Base-by-base conservation (phyloP, 352 stramenopile species). In the Peronospora destructor region DNA sequence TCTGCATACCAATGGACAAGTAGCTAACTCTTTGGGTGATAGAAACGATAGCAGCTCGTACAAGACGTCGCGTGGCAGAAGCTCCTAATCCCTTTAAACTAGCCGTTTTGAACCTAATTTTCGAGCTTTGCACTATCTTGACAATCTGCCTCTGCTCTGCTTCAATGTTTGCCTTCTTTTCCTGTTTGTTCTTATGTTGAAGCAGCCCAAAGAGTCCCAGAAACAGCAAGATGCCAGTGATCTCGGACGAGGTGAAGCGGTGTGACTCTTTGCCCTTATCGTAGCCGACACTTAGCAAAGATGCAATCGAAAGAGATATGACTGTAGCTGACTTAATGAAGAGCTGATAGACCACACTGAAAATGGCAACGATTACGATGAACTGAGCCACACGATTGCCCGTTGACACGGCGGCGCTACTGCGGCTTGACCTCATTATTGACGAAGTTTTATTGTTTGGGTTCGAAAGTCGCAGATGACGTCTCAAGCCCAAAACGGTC, bases 321-420 rank as follows among this genome's bases (percentile, higher is more conserved):
- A 41, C 40, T 8, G 33, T 36, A 12, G 30, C 17, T 13, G 41
- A 49, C 13, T 45, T 53, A 13, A 55, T 72, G 23, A 71, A 29
- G 26, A 82, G 59, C 61, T 84, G 75, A 56, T 83, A 83, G 43
- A 76, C 17, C 21, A 79, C 68, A 41, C 73, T 77, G 39, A 66
- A 73, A 26, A 83, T 56, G 38, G 68, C 72, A 33, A 61, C 73
- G 29, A 76, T 39, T 30, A 83, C 69, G 45, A 84, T 68, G 51
- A 85, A 83, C 54, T 83, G 75, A 32, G 68, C 72, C 40, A 84
- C 57, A 51, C 71, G 69, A 45, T 84, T 75, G 47, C 72, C 72
- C 32, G 60, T 64, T 5, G 56, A 76, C 37, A 79, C 55, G 11
- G 56, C 64, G 19, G 63, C 49, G 32, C 45, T 55, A 25, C 26